Conservation (phyloP, 805 yeast genomes). For the Maudiozyma serrabonitensis region DNA sequence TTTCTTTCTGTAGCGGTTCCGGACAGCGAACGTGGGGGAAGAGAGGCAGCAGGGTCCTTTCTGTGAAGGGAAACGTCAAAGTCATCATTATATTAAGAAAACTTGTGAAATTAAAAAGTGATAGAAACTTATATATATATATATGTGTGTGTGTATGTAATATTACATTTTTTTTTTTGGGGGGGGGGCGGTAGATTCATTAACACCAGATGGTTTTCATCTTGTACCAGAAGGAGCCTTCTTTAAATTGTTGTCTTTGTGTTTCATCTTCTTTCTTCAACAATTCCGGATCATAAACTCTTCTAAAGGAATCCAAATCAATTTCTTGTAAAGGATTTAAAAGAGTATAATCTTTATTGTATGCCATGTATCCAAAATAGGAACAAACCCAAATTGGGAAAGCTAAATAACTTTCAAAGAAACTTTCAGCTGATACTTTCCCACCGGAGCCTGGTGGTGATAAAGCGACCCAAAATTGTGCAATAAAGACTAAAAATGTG, state of each 20-base stretch:
- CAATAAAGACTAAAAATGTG: slow-evolving; percentile 40
- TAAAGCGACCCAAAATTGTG: slow-evolving; percentile 57
- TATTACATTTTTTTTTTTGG: too few species aligned
- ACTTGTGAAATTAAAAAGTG: too few species aligned
- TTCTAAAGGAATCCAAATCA: slow-evolving; percentile 37
- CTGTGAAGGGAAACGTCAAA: too few species aligned
- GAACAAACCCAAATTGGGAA: slow-evolving; percentile 34
- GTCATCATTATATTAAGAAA: too few species aligned
- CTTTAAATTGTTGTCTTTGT: slow-evolving; percentile 19
- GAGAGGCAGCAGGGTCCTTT: too few species aligned
- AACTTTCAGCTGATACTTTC: slow-evolving; percentile 29
- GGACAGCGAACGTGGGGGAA: too few species aligned
- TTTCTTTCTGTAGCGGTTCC: too few species aligned
- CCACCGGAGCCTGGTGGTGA: slow-evolving; percentile 41
- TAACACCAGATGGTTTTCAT: slow-evolving; percentile 33
- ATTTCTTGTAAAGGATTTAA: slow-evolving; percentile 30
- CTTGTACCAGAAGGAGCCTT: slow-evolving; percentile 25
- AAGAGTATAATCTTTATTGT: slow-evolving; percentile 29
- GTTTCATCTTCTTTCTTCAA: slow-evolving; percentile 35
- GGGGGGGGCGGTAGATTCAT: not conserved
- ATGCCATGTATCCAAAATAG: slow-evolving; percentile 44
- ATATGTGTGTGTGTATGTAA: too few species aligned
- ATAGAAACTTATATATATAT: too few species aligned
- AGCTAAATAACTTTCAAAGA: slow-evolving; percentile 48
- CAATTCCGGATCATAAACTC: slow-evolving; percentile 31